phyloP scores from a whole-genome alignment of 352 stramenopile genomes.

The Pythium sukuiense region DNA sequence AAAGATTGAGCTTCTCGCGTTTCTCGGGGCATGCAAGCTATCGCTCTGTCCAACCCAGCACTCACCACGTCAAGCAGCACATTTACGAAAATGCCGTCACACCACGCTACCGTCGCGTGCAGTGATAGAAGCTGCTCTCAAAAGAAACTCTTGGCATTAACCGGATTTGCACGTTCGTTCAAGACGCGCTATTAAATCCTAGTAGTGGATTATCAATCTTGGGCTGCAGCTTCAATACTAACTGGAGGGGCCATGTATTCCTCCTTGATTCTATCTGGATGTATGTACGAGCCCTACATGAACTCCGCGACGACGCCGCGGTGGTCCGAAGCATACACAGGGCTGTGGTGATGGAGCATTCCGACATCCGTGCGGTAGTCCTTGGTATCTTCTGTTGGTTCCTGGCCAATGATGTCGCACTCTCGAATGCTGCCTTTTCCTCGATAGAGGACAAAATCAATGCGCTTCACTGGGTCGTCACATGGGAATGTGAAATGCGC shows the following conservation, averaged over 20 bases:
- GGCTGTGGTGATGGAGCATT: constrained; percentile 77
- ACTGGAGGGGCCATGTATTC: no score
- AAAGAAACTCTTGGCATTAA: no score
- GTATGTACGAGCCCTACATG: no score
- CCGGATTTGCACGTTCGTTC: no score
- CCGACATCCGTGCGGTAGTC: constrained; percentile 57
- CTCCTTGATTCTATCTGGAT: no score
- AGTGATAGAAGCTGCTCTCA: no score
- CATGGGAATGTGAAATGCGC: constrained; percentile 85
- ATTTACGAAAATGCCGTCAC: background rate
- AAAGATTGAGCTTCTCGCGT: background rate
- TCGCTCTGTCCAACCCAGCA: background rate
- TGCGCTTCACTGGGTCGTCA: constrained; percentile 84
- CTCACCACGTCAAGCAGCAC: background rate
- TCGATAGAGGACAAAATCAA: constrained; percentile 82
- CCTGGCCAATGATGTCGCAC: constrained; percentile 76
- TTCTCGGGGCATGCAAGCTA: no score
- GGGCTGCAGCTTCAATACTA: no score
- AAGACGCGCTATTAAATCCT: no score
- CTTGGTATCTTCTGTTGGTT: constrained; percentile 65
- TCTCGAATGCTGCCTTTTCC: constrained; percentile 62
- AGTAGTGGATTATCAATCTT: no score
- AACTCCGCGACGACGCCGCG: constrained; percentile 80
- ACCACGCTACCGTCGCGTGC: background rate
- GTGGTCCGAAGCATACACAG: constrained; percentile 86